Percentiles rank a stretch among this genome's conserved stretches.
phyloP scores from a whole-genome alignment of 441 rosid species.

The Metrosideros polymorpha region DNA sequence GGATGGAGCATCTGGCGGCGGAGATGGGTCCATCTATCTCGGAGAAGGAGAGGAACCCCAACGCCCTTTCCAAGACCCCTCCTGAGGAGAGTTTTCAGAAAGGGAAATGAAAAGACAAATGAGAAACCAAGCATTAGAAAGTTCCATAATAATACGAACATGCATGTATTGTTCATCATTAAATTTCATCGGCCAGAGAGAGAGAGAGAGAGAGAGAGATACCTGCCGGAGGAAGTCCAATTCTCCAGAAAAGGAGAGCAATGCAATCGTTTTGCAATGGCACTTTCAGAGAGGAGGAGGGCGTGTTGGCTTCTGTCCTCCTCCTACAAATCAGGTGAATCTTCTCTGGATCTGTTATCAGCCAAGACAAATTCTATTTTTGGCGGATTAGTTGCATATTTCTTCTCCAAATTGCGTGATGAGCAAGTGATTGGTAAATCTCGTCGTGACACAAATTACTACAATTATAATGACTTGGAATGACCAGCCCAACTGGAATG shows the following conservation, averaged over 20 bases:
- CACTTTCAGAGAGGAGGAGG: background rate
- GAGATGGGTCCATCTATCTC: background rate
- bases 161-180: background rate
- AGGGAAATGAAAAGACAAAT: background rate
- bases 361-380: background rate
- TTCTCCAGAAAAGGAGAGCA: background rate
- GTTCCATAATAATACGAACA: background rate
- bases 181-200: background rate
- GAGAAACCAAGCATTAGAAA: background rate
- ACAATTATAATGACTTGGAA: background rate
- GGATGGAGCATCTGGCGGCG: background rate
- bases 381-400: background rate
- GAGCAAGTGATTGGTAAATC: background rate
- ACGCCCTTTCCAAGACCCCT: background rate
- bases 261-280: background rate
- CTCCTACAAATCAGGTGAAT: background rate
- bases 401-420: background rate
- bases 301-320: background rate
- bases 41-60: background rate
- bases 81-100: background rate
- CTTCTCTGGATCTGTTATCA: background rate
- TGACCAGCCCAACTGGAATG: background rate
- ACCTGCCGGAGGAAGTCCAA: background rate
- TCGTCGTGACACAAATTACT: background rate
- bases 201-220: background rate